These are phyloP conservation scores for Emmonsiellopsis sp. DNA, from an alignment of 2,329 filamentous ascomycete genomes.

Conservation along the genomic window DNA sequence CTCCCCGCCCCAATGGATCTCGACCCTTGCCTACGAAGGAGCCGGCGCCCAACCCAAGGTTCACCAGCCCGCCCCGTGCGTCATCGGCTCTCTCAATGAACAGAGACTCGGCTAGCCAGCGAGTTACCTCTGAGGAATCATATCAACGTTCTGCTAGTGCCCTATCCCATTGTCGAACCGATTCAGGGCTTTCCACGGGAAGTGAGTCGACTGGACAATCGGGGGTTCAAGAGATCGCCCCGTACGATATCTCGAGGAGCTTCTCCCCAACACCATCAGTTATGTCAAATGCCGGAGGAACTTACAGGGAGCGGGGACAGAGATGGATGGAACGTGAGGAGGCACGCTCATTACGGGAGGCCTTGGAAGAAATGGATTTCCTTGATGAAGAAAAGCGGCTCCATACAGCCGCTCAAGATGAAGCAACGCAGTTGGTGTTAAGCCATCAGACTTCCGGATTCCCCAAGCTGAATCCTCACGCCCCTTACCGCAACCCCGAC, in stretches of 20 bases:
- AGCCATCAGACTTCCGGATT: constrained; percentile 49
- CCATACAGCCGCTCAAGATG: constrained; percentile 50
- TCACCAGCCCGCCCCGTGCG: constrained; percentile 29
- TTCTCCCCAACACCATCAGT: constrained; percentile 27
- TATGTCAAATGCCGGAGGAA: constrained; percentile 20
- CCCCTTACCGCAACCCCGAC: constrained; percentile 37
- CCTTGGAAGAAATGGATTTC: constrained; percentile 50
- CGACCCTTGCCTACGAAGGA: constrained; percentile 47
- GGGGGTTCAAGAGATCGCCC: constrained; percentile 24
- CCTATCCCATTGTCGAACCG: constrained; percentile 29
- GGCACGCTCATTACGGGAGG: constrained; percentile 45
- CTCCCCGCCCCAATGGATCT: constrained; percentile 50
- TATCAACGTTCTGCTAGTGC: constrained; percentile 30
- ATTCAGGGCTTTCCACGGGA: constrained; percentile 17
- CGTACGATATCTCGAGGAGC: constrained; percentile 23
- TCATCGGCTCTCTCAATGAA: constrained; percentile 35
- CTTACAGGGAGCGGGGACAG: constrained; percentile 46
- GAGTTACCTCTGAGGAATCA: constrained; percentile 14
- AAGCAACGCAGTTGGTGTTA: constrained; percentile 56
- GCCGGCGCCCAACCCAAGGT: constrained; percentile 17
- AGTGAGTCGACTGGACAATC: constrained; percentile 25
- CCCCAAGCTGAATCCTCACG: constrained; percentile 39
- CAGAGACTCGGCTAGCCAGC: constrained; percentile 13
- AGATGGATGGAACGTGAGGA: constrained; percentile 51
- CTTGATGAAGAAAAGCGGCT: constrained; percentile 44